These are phyloP conservation scores for Pseudocohnilembus persalinus DNA, from an alignment of 169 alveolate species.

Conservation along the genomic window DNA sequence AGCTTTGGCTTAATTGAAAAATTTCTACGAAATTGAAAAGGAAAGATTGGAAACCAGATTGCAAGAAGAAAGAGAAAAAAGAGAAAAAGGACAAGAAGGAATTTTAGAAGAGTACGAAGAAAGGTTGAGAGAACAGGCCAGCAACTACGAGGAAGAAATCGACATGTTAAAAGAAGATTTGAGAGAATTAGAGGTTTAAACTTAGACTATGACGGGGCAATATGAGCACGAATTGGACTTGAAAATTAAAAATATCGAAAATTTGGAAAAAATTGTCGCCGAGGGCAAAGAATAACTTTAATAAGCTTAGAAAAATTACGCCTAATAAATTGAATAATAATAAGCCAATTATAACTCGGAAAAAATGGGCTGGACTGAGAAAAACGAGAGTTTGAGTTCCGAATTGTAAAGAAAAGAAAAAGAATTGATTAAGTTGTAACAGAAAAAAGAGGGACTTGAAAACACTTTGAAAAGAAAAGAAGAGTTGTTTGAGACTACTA, in stretches of 20 bases:
- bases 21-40: constrained; percentile 70
- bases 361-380: constrained; percentile 58
- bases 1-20: constrained; percentile 59
- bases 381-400: constrained; percentile 49
- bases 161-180: constrained; percentile 56
- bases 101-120: constrained; percentile 34
- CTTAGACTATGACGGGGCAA: constrained; percentile 27
- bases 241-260: constrained; percentile 56
- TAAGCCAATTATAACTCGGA: constrained; percentile 53
- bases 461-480: constrained; percentile 47
- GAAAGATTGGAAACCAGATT: constrained; percentile 59
- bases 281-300: constrained; percentile 64
- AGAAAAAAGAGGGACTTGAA: constrained; percentile 60
- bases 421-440: constrained; percentile 44
- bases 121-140: constrained; percentile 20
- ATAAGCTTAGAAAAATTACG: constrained; percentile 40
- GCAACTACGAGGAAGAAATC: constrained; percentile 23
- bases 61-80: constrained; percentile 24
- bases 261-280: constrained; percentile 52
- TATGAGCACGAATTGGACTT: constrained; percentile 68
- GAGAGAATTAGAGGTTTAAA: constrained; percentile 54
- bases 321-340: constrained; percentile 50
- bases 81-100: constrained; percentile 19
- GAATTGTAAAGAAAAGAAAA: constrained; percentile 55
- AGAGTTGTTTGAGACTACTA: constrained; percentile 46